Base-by-base conservation (phyloP, 345 rosid species). In the Pistacia integerrima region DNA sequence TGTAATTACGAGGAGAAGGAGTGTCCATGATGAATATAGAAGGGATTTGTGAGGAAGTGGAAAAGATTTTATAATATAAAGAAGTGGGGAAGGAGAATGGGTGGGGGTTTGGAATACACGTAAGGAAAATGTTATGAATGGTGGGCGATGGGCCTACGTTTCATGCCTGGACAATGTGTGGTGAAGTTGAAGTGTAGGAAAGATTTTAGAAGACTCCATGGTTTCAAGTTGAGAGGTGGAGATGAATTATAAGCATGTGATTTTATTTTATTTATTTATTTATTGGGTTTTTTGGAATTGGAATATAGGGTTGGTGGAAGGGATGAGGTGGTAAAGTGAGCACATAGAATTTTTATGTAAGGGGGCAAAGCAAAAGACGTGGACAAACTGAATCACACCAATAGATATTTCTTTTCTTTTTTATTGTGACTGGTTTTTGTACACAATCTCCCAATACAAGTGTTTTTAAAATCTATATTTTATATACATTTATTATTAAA, bases 81-180 rank as follows among this genome's bases (percentile, higher is more conserved):
- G 13, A 70, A 20, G 62, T 69, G 69, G 12, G 60, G 36, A 64
- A 35, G 64, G 11, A 46, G 13, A 16, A 84, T 63, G 84, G 8
- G 70, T 67, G 82, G 86, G 85, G 33, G 74, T 56, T 65, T 54
- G 28, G 7, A 60, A 4, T 44, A 77, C 85, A 81, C 85, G 85
- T 83, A 82, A 22, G 16, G 58, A 14, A 48, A 17, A n/a, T 63
- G 51, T 70, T 49, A 70, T 87, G 83, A 80, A 83, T 83, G 92
- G 90, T 56, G 3, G 28, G 12, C 44, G 84, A 80, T 79, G 76
- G 64, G 70, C 78, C 87, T 80, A 86, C 89, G 89, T 79, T 70
- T 77, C 78, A 30, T 63, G 75, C 66, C 33, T 36, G 69, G 38
- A 17, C 3, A 64, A 67, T 75, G 67, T 79, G 85, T 82, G 85